Base-by-base conservation (phyloP, 2,329 filamentous ascomycete species). In the Stylonectria norvegica region DNA sequence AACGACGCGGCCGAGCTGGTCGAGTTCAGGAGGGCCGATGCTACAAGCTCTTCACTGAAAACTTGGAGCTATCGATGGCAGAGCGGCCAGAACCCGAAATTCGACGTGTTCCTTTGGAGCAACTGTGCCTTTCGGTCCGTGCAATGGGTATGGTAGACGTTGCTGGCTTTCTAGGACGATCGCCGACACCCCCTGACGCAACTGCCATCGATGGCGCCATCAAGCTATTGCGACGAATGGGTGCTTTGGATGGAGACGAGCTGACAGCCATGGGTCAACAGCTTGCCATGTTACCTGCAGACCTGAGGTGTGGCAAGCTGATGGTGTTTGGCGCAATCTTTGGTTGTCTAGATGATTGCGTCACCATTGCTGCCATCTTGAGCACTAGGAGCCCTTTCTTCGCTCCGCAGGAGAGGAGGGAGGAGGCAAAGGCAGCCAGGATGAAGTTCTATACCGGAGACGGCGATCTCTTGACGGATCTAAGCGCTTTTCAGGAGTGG, bases 271-370 rank as follows among this genome's bases (percentile, higher is more conserved):
- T 98, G 33, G 93, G 93, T 27, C 83, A 86, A 38, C 93, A 97
- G 67, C 73, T 98, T n/a, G 86, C 90, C 14, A 88, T 94, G 80
- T 89, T 98, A 36, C 93, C 93, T 2, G 88, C 91, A 1, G 93
- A 98, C 59, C 74, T 98, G 34, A 82, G 91, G 19, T 94, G 89
- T 61, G 89, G 87, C 32, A 98, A 98, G 65, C 75, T 98, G 22
- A 89, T 98, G 76, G 87, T 98, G 4, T 95, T 94, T 58, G 93
- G 93, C 5, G 85, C 89, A 12, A 89, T 94, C 42, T 97, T 98
- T 58, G 87, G 87, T 22, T 97, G 91, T 58, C 75, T 97, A 5
- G 89, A 95, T 56, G 82, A 91, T 37, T 89, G 85, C 51, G 76
- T 97, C 40, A 89, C 86, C 3, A 90, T 97, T 47, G 88, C 93